A percentile compares a stretch with the other conserved stretches of the same genome.
Conservation (phyloP, 2,329 filamentous ascomycete genomes). For the Leptographium galeiforme region DNA sequence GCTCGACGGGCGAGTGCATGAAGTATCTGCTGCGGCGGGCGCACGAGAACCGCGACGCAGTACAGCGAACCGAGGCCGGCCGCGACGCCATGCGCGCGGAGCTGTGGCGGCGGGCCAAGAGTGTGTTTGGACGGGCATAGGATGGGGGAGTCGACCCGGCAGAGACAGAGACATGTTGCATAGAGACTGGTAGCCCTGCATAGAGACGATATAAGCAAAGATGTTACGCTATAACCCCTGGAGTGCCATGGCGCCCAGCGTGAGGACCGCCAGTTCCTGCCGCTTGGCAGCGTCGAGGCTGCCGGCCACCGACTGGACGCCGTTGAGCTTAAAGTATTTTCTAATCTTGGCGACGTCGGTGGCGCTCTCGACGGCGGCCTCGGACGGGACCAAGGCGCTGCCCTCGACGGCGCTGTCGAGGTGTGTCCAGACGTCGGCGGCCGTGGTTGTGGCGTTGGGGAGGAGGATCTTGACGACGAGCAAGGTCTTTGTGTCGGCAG, state of each 20-base stretch:
- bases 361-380: slow-evolving; percentile 43
- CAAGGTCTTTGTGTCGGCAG: slow-evolving; percentile 55
- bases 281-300: slow-evolving; percentile 23
- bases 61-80: slow-evolving; percentile 47
- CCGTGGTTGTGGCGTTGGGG: slow-evolving; percentile 24
- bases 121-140: slow-evolving; percentile 20
- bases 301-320: slow-evolving; percentile 31
- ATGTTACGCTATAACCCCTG: slow-evolving; percentile 36
- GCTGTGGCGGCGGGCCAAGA: slow-evolving; percentile 40
- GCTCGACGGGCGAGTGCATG: slow-evolving; percentile 66
- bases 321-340: slow-evolving; percentile 78
- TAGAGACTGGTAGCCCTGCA: too few species aligned
- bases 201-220: not conserved
- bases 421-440: slow-evolving; percentile 42
- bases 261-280: slow-evolving; percentile 51
- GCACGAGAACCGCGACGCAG: slow-evolving; percentile 62
- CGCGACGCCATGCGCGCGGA: slow-evolving; percentile 51
- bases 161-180: not conserved
- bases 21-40: slow-evolving; percentile 65
- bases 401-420: slow-evolving; percentile 51
- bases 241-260: slow-evolving; percentile 67
- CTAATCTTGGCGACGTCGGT: slow-evolving; percentile 57
- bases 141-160: not conserved
- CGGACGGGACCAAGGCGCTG: slow-evolving; percentile 40
- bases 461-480: slow-evolving; percentile 67